phyloP scores from a whole-genome alignment of 148 eudicot genomes.

The Camellia sinensis region DNA sequence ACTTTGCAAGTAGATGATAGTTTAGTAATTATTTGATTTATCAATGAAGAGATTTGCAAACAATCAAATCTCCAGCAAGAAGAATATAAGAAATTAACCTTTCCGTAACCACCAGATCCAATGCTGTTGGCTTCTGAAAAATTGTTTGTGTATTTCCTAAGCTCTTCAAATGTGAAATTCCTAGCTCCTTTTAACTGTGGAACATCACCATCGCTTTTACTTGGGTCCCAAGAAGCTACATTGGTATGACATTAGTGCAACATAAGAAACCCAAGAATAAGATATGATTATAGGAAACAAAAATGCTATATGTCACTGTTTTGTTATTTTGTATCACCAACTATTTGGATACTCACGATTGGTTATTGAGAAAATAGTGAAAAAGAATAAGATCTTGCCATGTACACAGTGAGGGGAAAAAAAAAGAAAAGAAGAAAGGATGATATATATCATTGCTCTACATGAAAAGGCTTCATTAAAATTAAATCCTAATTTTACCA shows the following conservation, averaged over 20 bases:
- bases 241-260: neutral
- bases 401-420: too few species aligned
- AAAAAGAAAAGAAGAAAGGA: too few species aligned
- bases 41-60: neutral
- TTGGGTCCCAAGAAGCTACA: constrained; percentile 73
- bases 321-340: too few species aligned
- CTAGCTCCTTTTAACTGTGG: constrained; percentile 80
- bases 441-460: too few species aligned
- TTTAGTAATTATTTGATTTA: neutral
- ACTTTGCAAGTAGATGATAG: neutral
- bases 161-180: constrained; percentile 67
- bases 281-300: neutral
- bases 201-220: constrained; percentile 47
- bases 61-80: too few species aligned
- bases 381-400: too few species aligned
- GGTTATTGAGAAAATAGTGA: too few species aligned
- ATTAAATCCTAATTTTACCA: constrained; percentile 35
- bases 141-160: constrained; percentile 58
- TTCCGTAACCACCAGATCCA: constrained; percentile 88
- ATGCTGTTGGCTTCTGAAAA: constrained; percentile 58
- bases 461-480: neutral
- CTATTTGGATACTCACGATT: too few species aligned
- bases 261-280: neutral
- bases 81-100: constrained; percentile 34
- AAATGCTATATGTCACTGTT: too few species aligned